Evolutionary conservation across 805 yeast species (phyloP), one percentile per base, ranked within the genome.

Genomic region (Sugiyamaella americana): DNA sequence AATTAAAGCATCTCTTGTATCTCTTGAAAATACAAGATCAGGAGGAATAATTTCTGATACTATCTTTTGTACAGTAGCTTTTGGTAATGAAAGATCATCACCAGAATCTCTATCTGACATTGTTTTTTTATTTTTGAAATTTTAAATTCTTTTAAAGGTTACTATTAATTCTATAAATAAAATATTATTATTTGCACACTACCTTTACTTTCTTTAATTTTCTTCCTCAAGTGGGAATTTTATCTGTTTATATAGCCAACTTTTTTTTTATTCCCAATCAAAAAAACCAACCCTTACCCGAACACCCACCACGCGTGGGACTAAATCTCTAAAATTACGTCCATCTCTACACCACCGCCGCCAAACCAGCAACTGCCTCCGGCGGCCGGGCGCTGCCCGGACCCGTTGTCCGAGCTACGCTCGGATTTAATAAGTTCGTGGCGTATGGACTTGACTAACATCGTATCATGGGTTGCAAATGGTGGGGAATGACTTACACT

Each of bases 31-130:
- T 4, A 89, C 80, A 47, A 86, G 73, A 60, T 89, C 97, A n/a
- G 78, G 69, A 16, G 96, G 96, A 24, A 91, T 71, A 29, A 93
- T 85, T 59, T 93, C 98, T 2, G 88, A 75, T 17, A 93, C 82
- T 41, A 93, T 87, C 64, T 93, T 93, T 62, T 91, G 98, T 1
- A 93, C 98, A 0, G 98, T 93, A 2, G 98, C 98, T 44, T 54
- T 56, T 13, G 58, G 70, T 40, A 65, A 55, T 52, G 66, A 61
- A 46, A 65, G 54, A 20, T 65, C 70, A 51, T 65, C 69, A 10
- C 53, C 58, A 18, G 54, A 49, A 37, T 57, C 59, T 29, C 53
- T 26, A 39, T 49, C 55, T 22, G 51, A 47, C 53, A 50, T 47
- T 16, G 11, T 40, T 6, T 35, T 21, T 26, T 8, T 26, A 13